phyloP scores from a whole-genome alignment of 208 protist genomes.

The Wallacemonas sp. region DNA sequence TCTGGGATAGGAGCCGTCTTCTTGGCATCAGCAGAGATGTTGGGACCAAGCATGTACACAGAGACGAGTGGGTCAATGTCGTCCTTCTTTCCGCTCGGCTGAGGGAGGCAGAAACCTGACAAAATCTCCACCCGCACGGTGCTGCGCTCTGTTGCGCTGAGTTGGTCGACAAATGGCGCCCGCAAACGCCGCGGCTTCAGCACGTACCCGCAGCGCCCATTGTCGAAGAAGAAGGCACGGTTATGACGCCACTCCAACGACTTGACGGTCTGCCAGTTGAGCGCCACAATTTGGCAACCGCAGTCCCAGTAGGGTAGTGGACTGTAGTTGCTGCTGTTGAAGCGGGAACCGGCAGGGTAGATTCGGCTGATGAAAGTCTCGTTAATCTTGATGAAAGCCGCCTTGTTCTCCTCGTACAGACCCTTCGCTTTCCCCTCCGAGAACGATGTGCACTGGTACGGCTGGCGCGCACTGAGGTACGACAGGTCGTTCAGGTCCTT shows the following conservation, averaged over 20 bases:
- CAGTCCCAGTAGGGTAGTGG: conserved; percentile 72
- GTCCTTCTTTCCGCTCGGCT: conserved; percentile 38
- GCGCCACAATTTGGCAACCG: conserved; percentile 90
- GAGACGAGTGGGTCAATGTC: conserved; percentile 65
- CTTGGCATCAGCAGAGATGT: conserved; percentile 22
- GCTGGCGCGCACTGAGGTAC: conserved; percentile 52
- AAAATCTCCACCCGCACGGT: conserved; percentile 62
- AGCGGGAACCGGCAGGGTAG: conserved; percentile 91
- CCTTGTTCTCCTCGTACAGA: conserved; percentile 30
- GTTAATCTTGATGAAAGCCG: conserved; percentile 58
- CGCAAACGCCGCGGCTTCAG: conserved; percentile 88
- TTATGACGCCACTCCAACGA: conserved; percentile 80
- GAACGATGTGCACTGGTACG: conserved; percentile 67
- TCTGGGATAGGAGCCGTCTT: conserved; percentile 45
- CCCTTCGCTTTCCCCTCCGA: conserved; percentile 62
- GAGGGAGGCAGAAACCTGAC: conserved; percentile 69
- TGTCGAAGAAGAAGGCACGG: conserved; percentile 86
- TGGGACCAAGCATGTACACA: conserved; percentile 55
- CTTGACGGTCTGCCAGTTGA: conserved; percentile 90
- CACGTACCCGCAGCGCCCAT: conserved; percentile 93
- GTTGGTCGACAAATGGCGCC: conserved; percentile 2
- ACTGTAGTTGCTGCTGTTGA: conserved; percentile 93
- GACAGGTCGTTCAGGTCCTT: conserved; percentile 55
- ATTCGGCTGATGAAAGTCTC: conserved; percentile 79
- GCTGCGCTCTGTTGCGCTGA: conserved; percentile 21